These are phyloP conservation scores for Phalaenopsis aphrodite DNA, from an alignment of 106 monocot species.

Conservation along the genomic window DNA sequence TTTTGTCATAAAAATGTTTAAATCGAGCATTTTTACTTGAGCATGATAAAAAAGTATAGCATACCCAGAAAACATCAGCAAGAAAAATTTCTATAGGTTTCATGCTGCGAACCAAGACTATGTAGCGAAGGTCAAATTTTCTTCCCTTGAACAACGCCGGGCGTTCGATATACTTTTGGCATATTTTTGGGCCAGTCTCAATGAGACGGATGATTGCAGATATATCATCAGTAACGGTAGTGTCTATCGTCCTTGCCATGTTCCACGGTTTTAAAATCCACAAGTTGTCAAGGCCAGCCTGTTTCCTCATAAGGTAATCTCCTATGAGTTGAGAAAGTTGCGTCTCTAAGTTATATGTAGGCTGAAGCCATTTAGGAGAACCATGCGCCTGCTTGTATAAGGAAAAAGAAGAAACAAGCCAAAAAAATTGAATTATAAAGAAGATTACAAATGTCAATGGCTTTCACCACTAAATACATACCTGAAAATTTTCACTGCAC, in stretches of 20 bases:
- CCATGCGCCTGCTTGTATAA: conserved; percentile 55
- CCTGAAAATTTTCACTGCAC: no score
- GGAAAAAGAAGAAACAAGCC: background rate
- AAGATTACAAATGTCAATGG: background rate
- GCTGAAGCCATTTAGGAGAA: conserved; percentile 90
- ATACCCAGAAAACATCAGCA: conserved; percentile 86
- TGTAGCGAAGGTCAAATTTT: conserved; percentile 94
- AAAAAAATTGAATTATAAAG: background rate
- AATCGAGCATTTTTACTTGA: background rate
- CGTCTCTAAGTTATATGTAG: conserved; percentile 90
- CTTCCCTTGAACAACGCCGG: conserved; percentile 76
- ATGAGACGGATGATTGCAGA: conserved; percentile 87
- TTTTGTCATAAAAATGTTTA: background rate
- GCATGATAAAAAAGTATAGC: background rate
- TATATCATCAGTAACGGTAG: conserved; percentile 74
- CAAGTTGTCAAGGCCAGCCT: conserved; percentile 47
- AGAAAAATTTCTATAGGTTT: conserved; percentile 83
- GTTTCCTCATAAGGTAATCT: conserved; percentile 52
- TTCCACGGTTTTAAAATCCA: conserved; percentile 99
- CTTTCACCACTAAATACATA: no score
- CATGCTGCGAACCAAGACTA: conserved; percentile 89
- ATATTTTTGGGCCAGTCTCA: conserved; percentile 99
- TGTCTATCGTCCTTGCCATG: conserved; percentile 96
- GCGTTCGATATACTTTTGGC: conserved; percentile 92
- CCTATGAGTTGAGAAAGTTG: conserved; percentile 81